These are phyloP conservation scores for Boletellus ananiceps DNA, from an alignment of 768 basidiomycete species.

Conservation along the genomic window DNA sequence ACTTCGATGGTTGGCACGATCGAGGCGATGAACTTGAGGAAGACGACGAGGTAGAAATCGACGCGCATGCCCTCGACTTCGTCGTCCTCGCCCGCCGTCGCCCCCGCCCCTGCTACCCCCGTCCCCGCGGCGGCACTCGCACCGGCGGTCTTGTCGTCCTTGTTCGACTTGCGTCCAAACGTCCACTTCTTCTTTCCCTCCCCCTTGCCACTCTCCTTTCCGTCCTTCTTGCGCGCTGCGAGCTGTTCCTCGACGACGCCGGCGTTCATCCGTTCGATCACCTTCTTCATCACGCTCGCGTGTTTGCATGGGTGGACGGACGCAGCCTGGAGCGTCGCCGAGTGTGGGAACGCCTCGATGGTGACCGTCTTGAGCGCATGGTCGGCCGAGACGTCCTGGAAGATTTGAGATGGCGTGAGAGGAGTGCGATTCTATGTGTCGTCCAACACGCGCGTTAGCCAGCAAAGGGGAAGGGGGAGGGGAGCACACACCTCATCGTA, in stretches of 20 bases:
- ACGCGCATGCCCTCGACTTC: constrained; percentile 92
- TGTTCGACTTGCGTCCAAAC: constrained; percentile 66
- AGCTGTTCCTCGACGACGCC: constrained; percentile 81
- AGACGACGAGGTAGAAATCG: constrained; percentile 96
- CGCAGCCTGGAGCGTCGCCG: constrained; percentile 75
- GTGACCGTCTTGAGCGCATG: constrained; percentile 99
- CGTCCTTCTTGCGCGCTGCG: constrained; percentile 50
- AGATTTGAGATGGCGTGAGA: constrained; percentile 84
- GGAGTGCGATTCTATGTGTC: constrained; percentile 73
- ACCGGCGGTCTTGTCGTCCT: constrained; percentile 43
- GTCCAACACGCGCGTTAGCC: not conserved
- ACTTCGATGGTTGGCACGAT: constrained; percentile 99
- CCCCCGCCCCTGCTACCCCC: too few species aligned
- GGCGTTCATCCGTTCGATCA: constrained; percentile 97
- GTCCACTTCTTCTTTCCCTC: constrained; percentile 77
- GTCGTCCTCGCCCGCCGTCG: constrained; percentile 31
- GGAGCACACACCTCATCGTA: constrained; percentile 78
- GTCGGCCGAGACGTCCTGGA: constrained; percentile 96
- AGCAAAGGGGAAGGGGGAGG: not conserved
- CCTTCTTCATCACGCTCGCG: constrained; percentile 99
- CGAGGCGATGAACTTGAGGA: constrained; percentile 98
- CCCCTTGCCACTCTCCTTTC: constrained; percentile 50
- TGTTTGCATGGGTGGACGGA: constrained; percentile 99
- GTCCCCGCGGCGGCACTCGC: not conserved
- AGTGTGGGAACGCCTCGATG: constrained; percentile 97